phyloP scores from a whole-genome alignment of 164 flowering plant genomes.

The Annona squamosa region DNA sequence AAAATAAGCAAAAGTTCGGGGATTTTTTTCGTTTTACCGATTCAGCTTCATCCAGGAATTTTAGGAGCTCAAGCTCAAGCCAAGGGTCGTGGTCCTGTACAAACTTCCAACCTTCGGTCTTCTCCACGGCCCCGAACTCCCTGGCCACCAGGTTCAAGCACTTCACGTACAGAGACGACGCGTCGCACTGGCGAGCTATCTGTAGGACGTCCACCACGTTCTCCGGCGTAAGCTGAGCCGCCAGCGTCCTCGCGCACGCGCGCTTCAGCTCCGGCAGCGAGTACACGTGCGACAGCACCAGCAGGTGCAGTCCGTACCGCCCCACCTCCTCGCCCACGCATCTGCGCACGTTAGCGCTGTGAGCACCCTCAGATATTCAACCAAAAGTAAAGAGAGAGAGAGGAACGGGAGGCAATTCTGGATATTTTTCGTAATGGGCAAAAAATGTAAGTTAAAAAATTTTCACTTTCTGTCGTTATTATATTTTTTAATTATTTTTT shows the following conservation, averaged over 20 bases:
- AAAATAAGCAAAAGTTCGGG: too few relatives aligned
- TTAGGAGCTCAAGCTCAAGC: constrained; percentile 78
- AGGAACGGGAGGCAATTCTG: too few relatives aligned
- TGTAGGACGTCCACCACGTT: constrained; percentile 83
- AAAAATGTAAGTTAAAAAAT: too few relatives aligned
- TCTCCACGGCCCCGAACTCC: constrained; percentile 57
- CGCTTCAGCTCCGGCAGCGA: constrained; percentile 60
- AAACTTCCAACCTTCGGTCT: constrained; percentile 86
- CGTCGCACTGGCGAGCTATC: constrained; percentile 73
- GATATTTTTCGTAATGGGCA: too few relatives aligned
- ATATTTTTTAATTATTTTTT: too few relatives aligned
- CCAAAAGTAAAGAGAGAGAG: too few relatives aligned
- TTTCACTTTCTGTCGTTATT: too few relatives aligned
- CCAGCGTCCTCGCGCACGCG: constrained; percentile 48
- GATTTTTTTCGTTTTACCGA: constrained; percentile 33
- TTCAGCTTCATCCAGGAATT: constrained; percentile 77
- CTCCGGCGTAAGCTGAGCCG: constrained; percentile 39
- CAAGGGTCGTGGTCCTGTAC: constrained; percentile 68
- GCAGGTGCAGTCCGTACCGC: constrained; percentile 68
- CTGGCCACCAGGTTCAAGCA: constrained; percentile 60
- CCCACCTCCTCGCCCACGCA: constrained; percentile 66
- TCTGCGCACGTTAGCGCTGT: constrained; percentile 23
- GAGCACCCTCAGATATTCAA: too few relatives aligned
- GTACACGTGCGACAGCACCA: constrained; percentile 78
- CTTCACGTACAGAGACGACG: constrained; percentile 67